Evolutionary conservation across 2,329 filamentous ascomycete species (phyloP), one percentile per base, ranked within the genome.

Genomic region (Fusarium irregulare): DNA sequence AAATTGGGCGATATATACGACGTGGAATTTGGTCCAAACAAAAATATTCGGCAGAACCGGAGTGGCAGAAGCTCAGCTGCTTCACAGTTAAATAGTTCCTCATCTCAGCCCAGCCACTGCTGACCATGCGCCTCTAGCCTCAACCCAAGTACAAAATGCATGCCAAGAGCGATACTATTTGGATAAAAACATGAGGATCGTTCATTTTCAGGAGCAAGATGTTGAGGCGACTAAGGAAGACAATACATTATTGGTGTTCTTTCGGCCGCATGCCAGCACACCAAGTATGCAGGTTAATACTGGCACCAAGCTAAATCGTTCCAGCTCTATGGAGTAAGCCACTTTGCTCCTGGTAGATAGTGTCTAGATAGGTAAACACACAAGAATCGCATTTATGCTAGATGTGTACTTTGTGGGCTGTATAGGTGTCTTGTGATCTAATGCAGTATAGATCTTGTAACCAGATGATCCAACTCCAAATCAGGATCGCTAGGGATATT

Each of bases 381-480:
- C 7, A 16, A n/a, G 4, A 10, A 12, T 16, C 20, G 32, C 42
- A 32, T 54, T 45, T 42, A 68, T 51, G 28, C 34, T 34, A 27
- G 44, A 30, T 50, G 56, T 44, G 27, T n/a, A 30, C 16, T 47
- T 20, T 25, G 41, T 23, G 23, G 14, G n/a, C 37, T 49, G 48
- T 42, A 28, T 58, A 41, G 44, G 34, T 57, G 34, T 46, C 54
- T 18, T 47, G 23, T 46, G 32, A 50, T 62, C 27, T 45, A 60
- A 47, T 50, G 28, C 13, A 46, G 28, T 57, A 40, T 60, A 56
- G 44, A 57, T 53, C 41, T 27, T 53, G 21, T 40, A 40, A 32
- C 25, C 27, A 47, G 41, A 25, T 25, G 40, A 53, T 60, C 34
- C 51, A 65, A 68, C 27, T 40, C 51, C 44, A 56, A 61, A 62